Conservation (phyloP, 805 yeast genomes). For the Saccharomycopsis sp. region DNA sequence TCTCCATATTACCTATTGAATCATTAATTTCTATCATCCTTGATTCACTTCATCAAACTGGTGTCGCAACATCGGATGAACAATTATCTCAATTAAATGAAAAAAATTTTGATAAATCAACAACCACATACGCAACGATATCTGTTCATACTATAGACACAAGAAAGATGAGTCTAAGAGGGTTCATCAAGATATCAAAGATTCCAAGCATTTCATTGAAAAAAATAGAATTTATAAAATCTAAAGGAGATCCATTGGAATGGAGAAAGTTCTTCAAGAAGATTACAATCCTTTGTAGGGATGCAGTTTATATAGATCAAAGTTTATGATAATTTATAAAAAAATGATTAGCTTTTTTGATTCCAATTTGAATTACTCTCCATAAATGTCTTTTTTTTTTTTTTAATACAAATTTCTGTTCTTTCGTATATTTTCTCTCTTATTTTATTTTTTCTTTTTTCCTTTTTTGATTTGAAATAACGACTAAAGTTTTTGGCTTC, state of each 20-base stretch:
- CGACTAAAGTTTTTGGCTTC: neutral
- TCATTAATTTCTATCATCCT: conserved; percentile 35
- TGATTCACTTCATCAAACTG: conserved; percentile 37
- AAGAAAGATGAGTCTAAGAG: conserved; percentile 38
- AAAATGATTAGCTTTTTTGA: too few relatives aligned
- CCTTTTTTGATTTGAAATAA: neutral
- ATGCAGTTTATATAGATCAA: conserved; percentile 40
- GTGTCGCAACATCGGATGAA: conserved; percentile 29
- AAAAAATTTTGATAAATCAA: neutral
- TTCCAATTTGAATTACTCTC: too few relatives aligned
- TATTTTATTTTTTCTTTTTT: too few relatives aligned
- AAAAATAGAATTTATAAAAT: conserved; percentile 47
- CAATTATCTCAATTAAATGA: conserved; percentile 21
- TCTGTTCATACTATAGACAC: conserved; percentile 37
- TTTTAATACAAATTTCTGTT: too few relatives aligned
- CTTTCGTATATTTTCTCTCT: too few relatives aligned
- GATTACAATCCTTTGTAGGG: conserved; percentile 50
- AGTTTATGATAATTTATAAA: too few relatives aligned
- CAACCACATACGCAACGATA: conserved; percentile 34
- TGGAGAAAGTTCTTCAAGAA: conserved; percentile 64
- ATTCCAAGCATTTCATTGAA: conserved; percentile 35
- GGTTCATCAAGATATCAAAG: conserved; percentile 38
- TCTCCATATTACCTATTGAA: conserved; percentile 38
- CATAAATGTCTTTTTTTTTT: too few relatives aligned
- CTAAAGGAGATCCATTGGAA: conserved; percentile 63